phyloP scores from a whole-genome alignment of 1,284 basidiomycete species.

The Sanghuangporus sanghuang region DNA sequence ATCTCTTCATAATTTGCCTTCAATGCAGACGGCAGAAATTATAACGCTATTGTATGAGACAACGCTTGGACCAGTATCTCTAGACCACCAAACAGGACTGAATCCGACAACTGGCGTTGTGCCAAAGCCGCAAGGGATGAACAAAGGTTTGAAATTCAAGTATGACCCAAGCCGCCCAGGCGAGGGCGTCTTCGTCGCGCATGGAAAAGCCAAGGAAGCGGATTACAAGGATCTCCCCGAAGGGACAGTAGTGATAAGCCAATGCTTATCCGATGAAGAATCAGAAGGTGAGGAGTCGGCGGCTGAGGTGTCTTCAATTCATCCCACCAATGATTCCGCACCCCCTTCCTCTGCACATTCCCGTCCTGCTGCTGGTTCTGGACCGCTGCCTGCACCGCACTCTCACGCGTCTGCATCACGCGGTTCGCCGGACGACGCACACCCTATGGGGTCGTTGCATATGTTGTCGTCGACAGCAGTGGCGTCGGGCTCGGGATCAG shows the following conservation, averaged over 20 bases:
- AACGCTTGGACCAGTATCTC: slow-evolving; percentile 65
- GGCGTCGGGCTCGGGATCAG: slow-evolving; percentile 17
- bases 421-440: not conserved
- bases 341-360: slow-evolving; percentile 26
- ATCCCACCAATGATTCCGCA: slow-evolving; percentile 23
- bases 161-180: slow-evolving; percentile 75
- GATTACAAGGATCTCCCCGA: slow-evolving; percentile 56
- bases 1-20: slow-evolving; percentile 13
- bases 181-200: slow-evolving; percentile 79
- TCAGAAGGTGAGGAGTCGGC: slow-evolving; percentile 46
- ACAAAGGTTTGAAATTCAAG: slow-evolving; percentile 60
- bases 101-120: slow-evolving; percentile 74
- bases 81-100: slow-evolving; percentile 52
- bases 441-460: slow-evolving; percentile 21
- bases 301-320: slow-evolving; percentile 25
- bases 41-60: slow-evolving; percentile 90
- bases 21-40: slow-evolving; percentile 80
- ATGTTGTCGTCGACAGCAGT: slow-evolving; percentile 17
- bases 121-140: slow-evolving; percentile 39
- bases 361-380: slow-evolving; percentile 15
- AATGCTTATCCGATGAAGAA: slow-evolving; percentile 39
- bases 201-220: slow-evolving; percentile 40
- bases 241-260: slow-evolving; percentile 49
- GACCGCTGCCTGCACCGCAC: not conserved
- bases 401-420: not conserved